Evolutionary conservation across 148 eudicot genomes (phyloP).

Genomic region (Rhododendron molle): DNA sequence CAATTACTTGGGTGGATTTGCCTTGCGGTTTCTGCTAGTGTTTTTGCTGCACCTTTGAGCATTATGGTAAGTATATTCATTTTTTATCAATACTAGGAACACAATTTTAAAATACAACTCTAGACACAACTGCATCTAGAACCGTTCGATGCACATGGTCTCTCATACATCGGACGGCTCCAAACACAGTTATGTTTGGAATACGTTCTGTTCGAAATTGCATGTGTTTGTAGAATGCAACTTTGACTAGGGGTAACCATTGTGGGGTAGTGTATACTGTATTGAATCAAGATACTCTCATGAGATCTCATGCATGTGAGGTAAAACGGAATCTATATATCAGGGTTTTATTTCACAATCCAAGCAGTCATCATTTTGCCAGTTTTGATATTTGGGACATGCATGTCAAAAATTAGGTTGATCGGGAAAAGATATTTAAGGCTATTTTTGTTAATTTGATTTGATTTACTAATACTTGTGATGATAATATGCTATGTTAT

Average conservation of each 20-base stretch:
- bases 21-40: conserved; percentile 48
- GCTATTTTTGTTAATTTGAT: not conserved
- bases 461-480: too few species aligned
- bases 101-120: too few species aligned
- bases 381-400: not conserved
- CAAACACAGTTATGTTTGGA: too few species aligned
- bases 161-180: not conserved
- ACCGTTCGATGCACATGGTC: too few species aligned
- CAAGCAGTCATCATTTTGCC: not conserved
- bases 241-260: not conserved
- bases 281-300: too few species aligned
- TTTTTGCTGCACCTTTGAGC: conserved; percentile 70
- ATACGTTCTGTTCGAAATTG: too few species aligned
- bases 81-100: not conserved
- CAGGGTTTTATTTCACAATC: too few species aligned
- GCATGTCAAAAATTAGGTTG: too few species aligned
- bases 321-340: too few species aligned
- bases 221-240: not conserved
- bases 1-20: conserved; percentile 63
- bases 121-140: not conserved
- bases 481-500: not conserved
- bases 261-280: not conserved
- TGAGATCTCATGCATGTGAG: not conserved
- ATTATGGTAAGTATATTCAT: conserved; percentile 42
- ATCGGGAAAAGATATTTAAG: not conserved